These are phyloP conservation scores for Breviolum minutum DNA, from an alignment of 73 alveolate species.

Conservation along the genomic window DNA sequence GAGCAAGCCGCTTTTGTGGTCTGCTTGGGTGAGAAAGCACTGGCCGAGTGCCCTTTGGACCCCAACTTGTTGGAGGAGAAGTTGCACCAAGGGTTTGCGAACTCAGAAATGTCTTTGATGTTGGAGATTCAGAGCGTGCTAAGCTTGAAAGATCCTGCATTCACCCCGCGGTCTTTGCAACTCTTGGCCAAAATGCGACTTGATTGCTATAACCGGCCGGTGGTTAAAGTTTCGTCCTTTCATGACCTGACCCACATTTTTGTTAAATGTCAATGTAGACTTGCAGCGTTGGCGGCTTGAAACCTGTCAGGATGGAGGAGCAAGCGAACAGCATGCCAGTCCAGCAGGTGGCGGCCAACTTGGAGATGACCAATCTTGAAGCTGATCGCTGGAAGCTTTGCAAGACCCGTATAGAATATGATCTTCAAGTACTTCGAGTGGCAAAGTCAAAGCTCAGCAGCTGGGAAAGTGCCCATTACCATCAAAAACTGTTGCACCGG, in stretches of 20 bases:
- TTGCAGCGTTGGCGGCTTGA: neutral
- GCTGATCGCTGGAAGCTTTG: neutral
- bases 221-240: neutral
- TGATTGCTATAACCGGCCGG: neutral
- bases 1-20: conserved; percentile 2
- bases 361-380: neutral
- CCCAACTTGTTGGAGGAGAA: neutral
- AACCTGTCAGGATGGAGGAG: neutral
- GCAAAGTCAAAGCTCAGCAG: neutral
- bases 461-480: neutral
- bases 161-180: neutral
- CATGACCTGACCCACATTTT: neutral
- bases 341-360: neutral
- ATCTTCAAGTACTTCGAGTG: neutral
- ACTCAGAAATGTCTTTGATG: neutral
- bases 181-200: neutral
- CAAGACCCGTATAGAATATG: neutral
- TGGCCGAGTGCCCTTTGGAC: neutral
- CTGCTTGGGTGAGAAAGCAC: neutral
- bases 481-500: neutral
- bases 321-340: conserved; percentile 6
- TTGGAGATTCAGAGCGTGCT: neutral
- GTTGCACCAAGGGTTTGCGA: neutral
- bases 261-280: no score
- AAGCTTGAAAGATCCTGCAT: neutral